Percentiles rank a stretch among this genome's conserved stretches.
Evolutionary conservation across 306 rosid genomes (phyloP).

Genomic region (Begonia peltatifolia): DNA sequence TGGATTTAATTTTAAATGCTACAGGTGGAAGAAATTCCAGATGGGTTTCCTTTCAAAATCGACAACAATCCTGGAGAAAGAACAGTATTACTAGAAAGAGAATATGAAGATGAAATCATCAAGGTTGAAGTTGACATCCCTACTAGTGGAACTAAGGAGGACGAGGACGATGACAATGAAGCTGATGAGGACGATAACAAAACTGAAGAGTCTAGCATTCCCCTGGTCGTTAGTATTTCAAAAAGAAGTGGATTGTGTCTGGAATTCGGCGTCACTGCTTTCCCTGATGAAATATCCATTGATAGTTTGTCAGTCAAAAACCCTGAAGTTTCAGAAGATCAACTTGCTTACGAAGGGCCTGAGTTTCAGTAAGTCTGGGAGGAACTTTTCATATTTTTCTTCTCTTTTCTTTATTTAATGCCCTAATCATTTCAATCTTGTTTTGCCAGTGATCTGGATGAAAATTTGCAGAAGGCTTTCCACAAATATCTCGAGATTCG

Average conservation of each 20-base stretch:
- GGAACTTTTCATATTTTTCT: not conserved
- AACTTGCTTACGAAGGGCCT: slow-evolving; percentile 73
- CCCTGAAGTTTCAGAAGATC: slow-evolving; percentile 34
- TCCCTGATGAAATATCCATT: slow-evolving; percentile 44
- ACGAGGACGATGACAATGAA: slow-evolving; percentile 17
- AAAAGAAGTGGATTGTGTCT: slow-evolving; percentile 39
- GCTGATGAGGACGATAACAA: slow-evolving; percentile 8
- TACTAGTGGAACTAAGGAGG: slow-evolving; percentile 18
- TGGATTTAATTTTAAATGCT: slow-evolving; percentile 4
- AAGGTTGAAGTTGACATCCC: slow-evolving; percentile 67
- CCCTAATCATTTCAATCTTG: too few relatives aligned
- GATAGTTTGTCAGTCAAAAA: slow-evolving; percentile 59
- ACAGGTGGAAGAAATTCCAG: slow-evolving; percentile 27
- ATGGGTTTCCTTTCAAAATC: slow-evolving; percentile 60
- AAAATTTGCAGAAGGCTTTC: slow-evolving; percentile 68
- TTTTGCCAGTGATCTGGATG: too few relatives aligned
- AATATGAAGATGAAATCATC: slow-evolving; percentile 48
- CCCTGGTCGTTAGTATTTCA: slow-evolving; percentile 51
- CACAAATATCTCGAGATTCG: slow-evolving; percentile 52
- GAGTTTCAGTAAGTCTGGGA: slow-evolving; percentile 42
- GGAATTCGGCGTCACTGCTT: slow-evolving; percentile 74
- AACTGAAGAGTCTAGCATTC: slow-evolving; percentile 39
- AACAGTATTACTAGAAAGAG: slow-evolving; percentile 52
- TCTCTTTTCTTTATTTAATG: too few relatives aligned
- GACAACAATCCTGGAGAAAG: slow-evolving; percentile 65